phyloP scores from a whole-genome alignment of 2,329 filamentous ascomycete species.

The Plectosphaerella sp. region DNA sequence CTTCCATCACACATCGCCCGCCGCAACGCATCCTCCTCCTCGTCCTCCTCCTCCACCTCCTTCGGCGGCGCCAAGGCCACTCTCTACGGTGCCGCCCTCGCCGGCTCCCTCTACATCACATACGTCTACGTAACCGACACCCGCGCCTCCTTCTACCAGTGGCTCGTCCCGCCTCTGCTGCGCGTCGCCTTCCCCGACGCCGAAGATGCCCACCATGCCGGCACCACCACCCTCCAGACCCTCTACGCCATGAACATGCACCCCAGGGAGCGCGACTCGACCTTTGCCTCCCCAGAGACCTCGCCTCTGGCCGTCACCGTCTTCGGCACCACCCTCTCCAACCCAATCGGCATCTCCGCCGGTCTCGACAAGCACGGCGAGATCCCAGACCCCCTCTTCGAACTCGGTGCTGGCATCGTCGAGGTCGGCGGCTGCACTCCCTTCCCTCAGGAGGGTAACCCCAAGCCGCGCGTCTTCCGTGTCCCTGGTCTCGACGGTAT shows the following conservation, averaged over 20 bases:
- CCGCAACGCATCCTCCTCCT: conserved; percentile 24
- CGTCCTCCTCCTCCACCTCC: conserved; percentile 19
- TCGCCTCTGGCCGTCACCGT: conserved; percentile 43
- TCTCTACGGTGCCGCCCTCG: conserved; percentile 35
- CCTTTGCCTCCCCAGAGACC: conserved; percentile 18
- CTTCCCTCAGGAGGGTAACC: conserved; percentile 82
- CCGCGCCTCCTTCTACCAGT: conserved; percentile 65
- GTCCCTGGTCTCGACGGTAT: conserved; percentile 78
- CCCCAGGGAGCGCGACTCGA: conserved; percentile 68
- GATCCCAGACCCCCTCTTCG: conserved; percentile 79
- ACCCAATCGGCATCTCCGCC: conserved; percentile 91
- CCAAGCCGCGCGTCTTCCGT: conserved; percentile 82
- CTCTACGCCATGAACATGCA: conserved; percentile 73
- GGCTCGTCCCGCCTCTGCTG: conserved; percentile 60
- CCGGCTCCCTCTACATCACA: conserved; percentile 36
- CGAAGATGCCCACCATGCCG: conserved; percentile 87
- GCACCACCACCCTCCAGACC: conserved; percentile 65
- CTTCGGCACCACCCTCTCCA: conserved; percentile 72
- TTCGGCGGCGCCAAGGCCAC: conserved; percentile 27
- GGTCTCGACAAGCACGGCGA: conserved; percentile 94
- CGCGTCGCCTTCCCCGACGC: conserved; percentile 67
- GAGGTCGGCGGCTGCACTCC: conserved; percentile 92
- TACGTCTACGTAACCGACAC: conserved; percentile 75
- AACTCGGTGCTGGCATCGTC: conserved; percentile 78
- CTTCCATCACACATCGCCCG: conserved; percentile 19